Percentiles rank a stretch among this genome's conserved stretches.
Conservation (phyloP, 129 eudicot species). For the Mikania micrantha region DNA sequence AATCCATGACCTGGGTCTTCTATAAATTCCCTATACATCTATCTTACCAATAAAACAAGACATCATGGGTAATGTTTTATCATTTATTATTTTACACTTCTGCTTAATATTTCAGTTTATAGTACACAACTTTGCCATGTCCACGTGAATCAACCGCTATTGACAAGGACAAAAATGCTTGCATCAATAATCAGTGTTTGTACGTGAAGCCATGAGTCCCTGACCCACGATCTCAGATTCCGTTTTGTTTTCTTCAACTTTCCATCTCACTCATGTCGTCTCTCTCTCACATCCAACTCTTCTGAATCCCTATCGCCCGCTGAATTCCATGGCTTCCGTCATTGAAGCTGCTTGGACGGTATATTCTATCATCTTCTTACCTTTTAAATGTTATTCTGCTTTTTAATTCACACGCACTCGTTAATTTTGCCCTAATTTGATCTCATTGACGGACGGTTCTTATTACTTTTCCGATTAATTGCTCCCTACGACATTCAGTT, state of each 20-base stretch:
- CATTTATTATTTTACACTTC: no score
- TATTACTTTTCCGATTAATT: neutral
- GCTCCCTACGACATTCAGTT: neutral
- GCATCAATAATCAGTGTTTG: neutral
- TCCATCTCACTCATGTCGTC: slow-evolving; percentile 1
- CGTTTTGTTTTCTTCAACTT: slow-evolving; percentile 15
- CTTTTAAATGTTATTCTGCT: neutral
- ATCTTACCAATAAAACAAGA: no score
- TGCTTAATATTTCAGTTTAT: no score
- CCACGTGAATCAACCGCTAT: neutral
- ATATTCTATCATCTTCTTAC: neutral
- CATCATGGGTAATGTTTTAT: no score
- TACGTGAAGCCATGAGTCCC: neutral
- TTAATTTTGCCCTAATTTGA: slow-evolving; percentile 28
- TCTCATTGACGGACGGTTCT: neutral
- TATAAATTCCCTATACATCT: no score
- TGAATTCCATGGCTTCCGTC: slow-evolving; percentile 57
- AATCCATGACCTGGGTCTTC: no score
- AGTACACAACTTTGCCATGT: neutral
- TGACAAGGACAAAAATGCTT: neutral
- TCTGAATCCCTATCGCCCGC: slow-evolving; percentile 19
- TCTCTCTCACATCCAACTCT: slow-evolving; percentile 20
- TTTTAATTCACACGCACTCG: neutral
- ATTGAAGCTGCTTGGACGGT: slow-evolving; percentile 85
- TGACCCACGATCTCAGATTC: slow-evolving; percentile 39